These are phyloP conservation scores for Otatea glauca DNA, from an alignment of 176 grass and related monocot genomes.

Conservation along the genomic window DNA sequence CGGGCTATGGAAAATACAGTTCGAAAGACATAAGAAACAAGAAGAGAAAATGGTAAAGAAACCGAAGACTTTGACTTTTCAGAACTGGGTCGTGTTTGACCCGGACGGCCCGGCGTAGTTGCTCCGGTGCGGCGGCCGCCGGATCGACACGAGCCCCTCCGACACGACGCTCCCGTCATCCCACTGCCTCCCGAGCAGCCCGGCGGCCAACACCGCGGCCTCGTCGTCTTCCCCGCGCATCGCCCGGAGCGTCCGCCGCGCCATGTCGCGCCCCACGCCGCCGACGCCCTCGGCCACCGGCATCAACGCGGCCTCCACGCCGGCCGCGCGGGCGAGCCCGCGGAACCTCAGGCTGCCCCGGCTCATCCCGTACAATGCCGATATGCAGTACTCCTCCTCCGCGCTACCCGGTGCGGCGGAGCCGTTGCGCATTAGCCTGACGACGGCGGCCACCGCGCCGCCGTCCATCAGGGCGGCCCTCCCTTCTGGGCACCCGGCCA, in stretches of 20 bases:
- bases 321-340: constrained; percentile 64
- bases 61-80: constrained; percentile 47
- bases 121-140: constrained; percentile 48
- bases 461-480: constrained; percentile 76
- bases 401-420: constrained; percentile 29
- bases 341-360: constrained; percentile 79
- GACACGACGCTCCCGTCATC: constrained; percentile 62
- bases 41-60: background rate
- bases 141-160: constrained; percentile 61
- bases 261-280: constrained; percentile 65
- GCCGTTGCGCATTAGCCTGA: constrained; percentile 49
- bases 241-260: constrained; percentile 60
- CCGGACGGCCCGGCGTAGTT: constrained; percentile 48
- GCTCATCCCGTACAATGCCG: constrained; percentile 71
- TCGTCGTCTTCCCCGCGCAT: constrained; percentile 72
- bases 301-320: constrained; percentile 59
- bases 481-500: constrained; percentile 65
- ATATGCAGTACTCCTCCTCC: constrained; percentile 76
- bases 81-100: constrained; percentile 66
- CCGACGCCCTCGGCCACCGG: constrained; percentile 52
- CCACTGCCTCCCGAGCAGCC: constrained; percentile 34
- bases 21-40: constrained; percentile 19
- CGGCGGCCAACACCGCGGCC: background rate
- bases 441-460: constrained; percentile 60
- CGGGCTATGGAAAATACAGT: constrained; percentile 9